A percentile compares a stretch with the other conserved stretches of the same genome.
phyloP scores from a whole-genome alignment of 805 yeast genomes.

The Candida parachauliodes region DNA sequence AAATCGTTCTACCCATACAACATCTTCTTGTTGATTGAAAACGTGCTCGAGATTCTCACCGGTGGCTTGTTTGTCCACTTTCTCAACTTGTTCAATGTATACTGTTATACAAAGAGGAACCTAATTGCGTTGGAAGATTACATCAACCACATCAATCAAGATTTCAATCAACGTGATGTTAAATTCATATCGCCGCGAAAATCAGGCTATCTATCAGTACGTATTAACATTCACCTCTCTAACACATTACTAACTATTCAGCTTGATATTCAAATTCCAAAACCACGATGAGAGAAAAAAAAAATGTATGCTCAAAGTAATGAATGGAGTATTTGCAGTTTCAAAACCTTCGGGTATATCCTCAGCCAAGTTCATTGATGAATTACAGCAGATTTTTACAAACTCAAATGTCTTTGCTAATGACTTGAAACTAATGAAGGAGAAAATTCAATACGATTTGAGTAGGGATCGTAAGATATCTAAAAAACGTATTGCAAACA shows the following conservation, averaged over 20 bases:
- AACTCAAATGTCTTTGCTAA: conserved; percentile 53
- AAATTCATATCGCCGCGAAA: conserved; percentile 47
- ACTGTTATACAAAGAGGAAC: conserved; percentile 23
- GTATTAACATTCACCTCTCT: background rate
- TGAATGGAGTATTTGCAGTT: conserved; percentile 94
- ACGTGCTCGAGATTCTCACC: conserved; percentile 39
- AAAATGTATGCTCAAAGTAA: conserved; percentile 21
- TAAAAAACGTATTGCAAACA: conserved; percentile 47
- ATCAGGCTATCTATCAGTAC: conserved; percentile 44
- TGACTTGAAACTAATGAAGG: conserved; percentile 49
- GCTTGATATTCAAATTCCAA: conserved; percentile 53
- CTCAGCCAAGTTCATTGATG: conserved; percentile 69
- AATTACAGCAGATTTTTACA: conserved; percentile 61
- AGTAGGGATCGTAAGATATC: conserved; percentile 38
- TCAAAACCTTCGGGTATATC: conserved; percentile 85
- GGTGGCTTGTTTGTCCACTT: conserved; percentile 30
- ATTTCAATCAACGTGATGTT: conserved; percentile 21
- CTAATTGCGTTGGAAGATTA: conserved; percentile 39
- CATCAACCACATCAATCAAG: conserved; percentile 19
- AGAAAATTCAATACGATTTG: conserved; percentile 39
- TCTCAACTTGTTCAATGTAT: conserved; percentile 12
- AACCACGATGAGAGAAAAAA: conserved; percentile 11
- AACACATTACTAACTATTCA: conserved; percentile 6
- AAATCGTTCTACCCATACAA: conserved; percentile 38
- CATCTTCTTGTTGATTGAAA: conserved; percentile 25